These are phyloP conservation scores for Solanum tarijense DNA, from an alignment of 257 asterid genomes.

Conservation along the genomic window DNA sequence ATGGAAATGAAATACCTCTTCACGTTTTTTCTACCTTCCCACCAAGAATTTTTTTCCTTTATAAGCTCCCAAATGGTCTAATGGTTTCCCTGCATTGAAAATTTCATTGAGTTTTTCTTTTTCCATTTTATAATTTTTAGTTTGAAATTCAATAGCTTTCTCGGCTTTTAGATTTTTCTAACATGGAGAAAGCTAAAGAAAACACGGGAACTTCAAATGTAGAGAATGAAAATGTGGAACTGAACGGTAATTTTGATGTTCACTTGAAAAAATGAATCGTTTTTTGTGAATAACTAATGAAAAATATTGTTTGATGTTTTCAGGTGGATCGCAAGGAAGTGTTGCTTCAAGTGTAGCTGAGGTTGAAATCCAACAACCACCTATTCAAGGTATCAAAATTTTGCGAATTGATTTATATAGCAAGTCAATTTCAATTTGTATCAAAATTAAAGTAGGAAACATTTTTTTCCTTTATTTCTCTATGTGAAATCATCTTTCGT, in stretches of 20 bases:
- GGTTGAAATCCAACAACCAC: constrained; percentile 18
- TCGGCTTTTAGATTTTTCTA: background rate
- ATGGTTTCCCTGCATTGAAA: background rate
- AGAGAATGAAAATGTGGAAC: constrained; percentile 10
- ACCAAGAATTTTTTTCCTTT: background rate
- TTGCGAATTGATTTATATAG: too few relatives aligned
- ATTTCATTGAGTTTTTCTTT: too few relatives aligned
- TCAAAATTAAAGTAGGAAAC: background rate
- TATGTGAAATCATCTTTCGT: too few relatives aligned
- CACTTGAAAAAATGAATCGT: too few relatives aligned
- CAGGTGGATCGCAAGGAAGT: constrained; percentile 34
- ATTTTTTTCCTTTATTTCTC: background rate
- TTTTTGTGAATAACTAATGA: constrained; percentile 38
- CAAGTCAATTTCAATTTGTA: too few relatives aligned
- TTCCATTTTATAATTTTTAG: too few relatives aligned
- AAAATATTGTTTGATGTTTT: constrained; percentile 5
- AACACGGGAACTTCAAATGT: background rate
- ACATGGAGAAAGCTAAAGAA: constrained; percentile 27
- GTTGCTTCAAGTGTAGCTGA: constrained; percentile 16
- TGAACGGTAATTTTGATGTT: constrained; percentile 7
- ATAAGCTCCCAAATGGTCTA: background rate
- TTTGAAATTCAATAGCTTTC: background rate
- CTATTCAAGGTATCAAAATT: constrained; percentile 28
- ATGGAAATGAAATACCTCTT: background rate
- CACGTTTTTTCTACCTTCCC: background rate